Evolutionary conservation across 306 rosid genomes (phyloP).

Genomic region (Sesbania bispinosa): DNA sequence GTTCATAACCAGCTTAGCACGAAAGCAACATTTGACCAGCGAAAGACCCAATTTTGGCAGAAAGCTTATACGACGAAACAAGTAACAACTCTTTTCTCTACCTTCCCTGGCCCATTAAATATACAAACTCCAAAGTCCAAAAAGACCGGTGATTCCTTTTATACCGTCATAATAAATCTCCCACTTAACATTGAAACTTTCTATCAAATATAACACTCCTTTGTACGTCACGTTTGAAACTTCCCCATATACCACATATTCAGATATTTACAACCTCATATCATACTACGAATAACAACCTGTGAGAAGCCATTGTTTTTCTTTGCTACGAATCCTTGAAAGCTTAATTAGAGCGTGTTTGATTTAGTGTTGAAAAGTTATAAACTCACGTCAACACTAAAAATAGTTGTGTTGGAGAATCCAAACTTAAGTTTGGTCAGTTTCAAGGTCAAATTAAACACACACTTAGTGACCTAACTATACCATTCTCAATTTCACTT

Average conservation of each 20-base stretch:
- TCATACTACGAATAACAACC: neutral
- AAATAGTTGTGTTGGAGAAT: no score
- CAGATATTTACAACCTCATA: neutral
- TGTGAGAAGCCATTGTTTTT: neutral
- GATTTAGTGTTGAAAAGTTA: no score
- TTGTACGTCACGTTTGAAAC: constrained; percentile 32
- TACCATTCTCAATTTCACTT: constrained; percentile 4
- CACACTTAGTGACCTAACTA: neutral
- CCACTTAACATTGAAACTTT: constrained; percentile 11
- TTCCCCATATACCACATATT: neutral
- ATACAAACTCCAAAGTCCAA: constrained; percentile 1
- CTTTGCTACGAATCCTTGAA: neutral
- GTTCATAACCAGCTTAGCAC: constrained; percentile 24
- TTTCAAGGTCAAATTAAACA: no score
- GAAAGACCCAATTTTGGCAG: constrained; percentile 4
- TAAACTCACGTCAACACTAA: no score
- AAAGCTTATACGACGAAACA: neutral
- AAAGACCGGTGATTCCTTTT: constrained; percentile 9
- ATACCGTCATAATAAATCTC: neutral
- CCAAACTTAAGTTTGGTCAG: no score
- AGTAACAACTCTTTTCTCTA: constrained; percentile 11
- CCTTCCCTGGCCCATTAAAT: neutral
- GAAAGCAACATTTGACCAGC: constrained; percentile 33
- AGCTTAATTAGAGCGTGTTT: no score
- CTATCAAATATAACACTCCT: neutral